Evolutionary conservation across 2,329 filamentous ascomycete genomes (phyloP).

Genomic region (Magnaporthales sp.): DNA sequence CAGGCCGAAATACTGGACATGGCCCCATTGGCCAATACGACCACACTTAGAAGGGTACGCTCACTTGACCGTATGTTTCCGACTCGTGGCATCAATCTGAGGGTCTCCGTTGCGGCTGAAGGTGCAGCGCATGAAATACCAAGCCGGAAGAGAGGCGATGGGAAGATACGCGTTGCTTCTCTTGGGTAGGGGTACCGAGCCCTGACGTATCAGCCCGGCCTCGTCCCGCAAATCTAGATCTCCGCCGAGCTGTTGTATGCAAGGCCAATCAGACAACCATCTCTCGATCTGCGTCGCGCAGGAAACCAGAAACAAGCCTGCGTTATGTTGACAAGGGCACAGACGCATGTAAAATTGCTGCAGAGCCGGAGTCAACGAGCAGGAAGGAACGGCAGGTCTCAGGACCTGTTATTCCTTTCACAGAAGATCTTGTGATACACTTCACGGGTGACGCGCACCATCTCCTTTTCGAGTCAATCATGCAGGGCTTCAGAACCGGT

Average conservation of each 20-base stretch:
- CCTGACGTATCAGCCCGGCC: neutral
- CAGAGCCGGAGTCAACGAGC: neutral
- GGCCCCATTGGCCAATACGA: neutral
- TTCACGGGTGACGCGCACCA: conserved; percentile 36
- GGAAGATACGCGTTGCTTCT: neutral
- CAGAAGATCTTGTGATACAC: conserved; percentile 48
- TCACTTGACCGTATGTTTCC: neutral
- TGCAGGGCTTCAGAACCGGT: conserved; percentile 35
- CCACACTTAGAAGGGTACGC: neutral
- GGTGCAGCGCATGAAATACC: too few species aligned
- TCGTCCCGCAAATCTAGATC: conserved; percentile 8
- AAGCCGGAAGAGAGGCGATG: neutral
- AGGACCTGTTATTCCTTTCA: conserved; percentile 36
- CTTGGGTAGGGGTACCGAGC: conserved; percentile 3
- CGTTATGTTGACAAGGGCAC: conserved; percentile 31
- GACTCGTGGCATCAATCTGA: neutral
- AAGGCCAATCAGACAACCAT: conserved; percentile 21
- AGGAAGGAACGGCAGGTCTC: neutral
- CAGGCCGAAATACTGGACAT: neutral
- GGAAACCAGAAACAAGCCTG: conserved; percentile 15
- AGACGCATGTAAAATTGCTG: conserved; percentile 19
- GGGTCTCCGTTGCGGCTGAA: neutral
- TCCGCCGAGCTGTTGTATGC: conserved; percentile 18
- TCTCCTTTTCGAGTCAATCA: conserved; percentile 33
- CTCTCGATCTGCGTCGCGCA: conserved; percentile 17